These are phyloP conservation scores for Pythium monospermum DNA, from an alignment of 352 stramenopile genomes.

Conservation along the genomic window DNA sequence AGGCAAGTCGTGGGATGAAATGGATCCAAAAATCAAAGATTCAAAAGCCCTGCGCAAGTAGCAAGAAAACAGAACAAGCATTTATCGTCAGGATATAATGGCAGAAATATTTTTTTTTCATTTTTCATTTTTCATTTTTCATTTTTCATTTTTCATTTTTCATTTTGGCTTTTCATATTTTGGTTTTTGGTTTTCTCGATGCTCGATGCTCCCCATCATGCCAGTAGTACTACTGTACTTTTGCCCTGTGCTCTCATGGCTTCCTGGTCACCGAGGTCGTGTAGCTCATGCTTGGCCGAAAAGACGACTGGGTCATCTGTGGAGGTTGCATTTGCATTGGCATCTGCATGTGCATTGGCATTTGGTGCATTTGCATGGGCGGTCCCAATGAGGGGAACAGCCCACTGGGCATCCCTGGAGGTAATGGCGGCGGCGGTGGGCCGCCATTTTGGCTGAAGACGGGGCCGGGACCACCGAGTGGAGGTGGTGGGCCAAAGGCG, in stretches of 20 bases:
- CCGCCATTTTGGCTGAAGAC: neutral
- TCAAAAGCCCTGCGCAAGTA: constrained; percentile 31
- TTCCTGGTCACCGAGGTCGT: constrained; percentile 17
- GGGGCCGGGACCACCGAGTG: neutral
- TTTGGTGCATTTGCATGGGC: constrained; percentile 24
- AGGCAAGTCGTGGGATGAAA: constrained; percentile 88
- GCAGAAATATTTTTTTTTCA: too few species aligned
- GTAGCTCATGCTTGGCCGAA: constrained; percentile 52
- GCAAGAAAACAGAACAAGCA: too few species aligned
- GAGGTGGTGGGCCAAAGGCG: too few species aligned
- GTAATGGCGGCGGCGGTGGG: constrained; percentile 27
- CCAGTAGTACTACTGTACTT: too few species aligned
- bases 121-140: too few species aligned
- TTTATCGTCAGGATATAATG: too few species aligned
- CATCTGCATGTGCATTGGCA: constrained; percentile 23
- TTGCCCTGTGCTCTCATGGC: neutral
- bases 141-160: too few species aligned
- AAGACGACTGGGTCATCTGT: neutral
- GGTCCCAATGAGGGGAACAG: constrained; percentile 35
- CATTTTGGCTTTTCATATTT: too few species aligned
- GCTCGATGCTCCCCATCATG: too few species aligned
- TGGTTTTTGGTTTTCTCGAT: too few species aligned
- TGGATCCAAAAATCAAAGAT: constrained; percentile 78
- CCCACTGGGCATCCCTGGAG: constrained; percentile 19
- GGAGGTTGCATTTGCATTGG: too few species aligned